These are phyloP conservation scores for Nepenthes gracilis DNA, from an alignment of 148 eudicot genomes.

Conservation along the genomic window DNA sequence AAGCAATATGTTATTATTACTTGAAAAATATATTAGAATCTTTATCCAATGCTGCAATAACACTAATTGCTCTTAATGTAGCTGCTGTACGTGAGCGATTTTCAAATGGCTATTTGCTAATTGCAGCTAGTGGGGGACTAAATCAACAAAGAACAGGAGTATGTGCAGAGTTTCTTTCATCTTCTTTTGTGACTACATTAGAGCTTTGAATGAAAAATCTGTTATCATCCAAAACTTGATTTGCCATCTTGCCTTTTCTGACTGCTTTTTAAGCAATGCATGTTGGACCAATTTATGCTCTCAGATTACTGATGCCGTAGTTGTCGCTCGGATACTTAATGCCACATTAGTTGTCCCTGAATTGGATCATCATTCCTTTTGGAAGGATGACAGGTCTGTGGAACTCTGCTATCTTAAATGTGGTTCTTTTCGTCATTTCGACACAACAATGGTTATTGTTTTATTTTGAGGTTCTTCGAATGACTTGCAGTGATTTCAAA, in stretches of 20 bases:
- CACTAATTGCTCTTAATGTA: slow-evolving; percentile 8
- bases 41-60: no score
- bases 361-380: slow-evolving; percentile 84
- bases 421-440: neutral
- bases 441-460: neutral
- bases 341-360: slow-evolving; percentile 90
- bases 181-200: neutral
- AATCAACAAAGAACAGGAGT: slow-evolving; percentile 98
- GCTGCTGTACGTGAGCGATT: slow-evolving; percentile 55
- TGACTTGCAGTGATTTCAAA: slow-evolving; percentile 68
- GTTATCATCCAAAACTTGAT: neutral
- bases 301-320: slow-evolving; percentile 96
- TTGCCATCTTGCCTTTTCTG: neutral
- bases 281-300: neutral
- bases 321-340: slow-evolving; percentile 87
- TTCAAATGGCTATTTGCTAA: slow-evolving; percentile 87
- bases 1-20: no score
- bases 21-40: no score
- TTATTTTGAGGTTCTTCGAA: slow-evolving; percentile 5
- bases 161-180: slow-evolving; percentile 16
- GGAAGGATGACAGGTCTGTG: slow-evolving; percentile 93
- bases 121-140: slow-evolving; percentile 95
- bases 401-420: neutral
- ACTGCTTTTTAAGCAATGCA: neutral
- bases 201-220: neutral